Evolutionary conservation across 371 early-diverging fungal species (phyloP).

Genomic region (Chytridium lagenaria): DNA sequence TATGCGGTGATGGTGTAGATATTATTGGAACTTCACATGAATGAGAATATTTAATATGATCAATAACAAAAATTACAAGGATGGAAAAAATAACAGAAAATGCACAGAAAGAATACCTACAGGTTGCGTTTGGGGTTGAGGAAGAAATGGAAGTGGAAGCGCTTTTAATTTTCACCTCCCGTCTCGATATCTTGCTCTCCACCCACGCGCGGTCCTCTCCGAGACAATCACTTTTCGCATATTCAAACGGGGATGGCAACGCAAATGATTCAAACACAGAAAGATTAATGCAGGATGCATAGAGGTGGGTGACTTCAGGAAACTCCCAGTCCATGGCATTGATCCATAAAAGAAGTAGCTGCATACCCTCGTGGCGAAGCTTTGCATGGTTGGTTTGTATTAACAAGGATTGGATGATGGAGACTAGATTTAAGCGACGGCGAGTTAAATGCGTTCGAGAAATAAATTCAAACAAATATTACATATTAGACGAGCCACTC

Average conservation of each 20-base stretch:
- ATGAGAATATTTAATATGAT: too few relatives aligned
- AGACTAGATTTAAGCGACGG: slow-evolving; percentile 24
- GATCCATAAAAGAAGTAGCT: slow-evolving; percentile 74
- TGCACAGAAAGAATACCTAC: background rate
- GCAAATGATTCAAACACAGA: slow-evolving; percentile 66
- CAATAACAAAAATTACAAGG: too few relatives aligned
- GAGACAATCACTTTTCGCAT: slow-evolving; percentile 38
- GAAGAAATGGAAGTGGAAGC: background rate
- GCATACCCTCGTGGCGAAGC: slow-evolving; percentile 75
- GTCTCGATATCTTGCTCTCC: background rate
- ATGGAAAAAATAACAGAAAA: too few relatives aligned
- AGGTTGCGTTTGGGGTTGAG: background rate
- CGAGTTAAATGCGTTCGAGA: background rate
- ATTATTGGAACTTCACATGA: background rate
- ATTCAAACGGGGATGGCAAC: slow-evolving; percentile 41
- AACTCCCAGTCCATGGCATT: slow-evolving; percentile 69
- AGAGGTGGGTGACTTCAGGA: slow-evolving; percentile 26
- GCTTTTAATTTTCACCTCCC: slow-evolving; percentile 1
- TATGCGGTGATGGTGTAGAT: slow-evolving; percentile 9
- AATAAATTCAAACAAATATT: too few relatives aligned
- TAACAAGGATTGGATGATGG: slow-evolving; percentile 41
- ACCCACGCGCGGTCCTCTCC: slow-evolving; percentile 16
- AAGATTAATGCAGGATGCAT: slow-evolving; percentile 69
- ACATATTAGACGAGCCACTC: too few relatives aligned
- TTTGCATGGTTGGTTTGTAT: slow-evolving; percentile 70